Percentiles rank a stretch among this genome's conserved stretches.
phyloP scores from a whole-genome alignment of 306 rosid species.

The Vigna unguiculata region DNA sequence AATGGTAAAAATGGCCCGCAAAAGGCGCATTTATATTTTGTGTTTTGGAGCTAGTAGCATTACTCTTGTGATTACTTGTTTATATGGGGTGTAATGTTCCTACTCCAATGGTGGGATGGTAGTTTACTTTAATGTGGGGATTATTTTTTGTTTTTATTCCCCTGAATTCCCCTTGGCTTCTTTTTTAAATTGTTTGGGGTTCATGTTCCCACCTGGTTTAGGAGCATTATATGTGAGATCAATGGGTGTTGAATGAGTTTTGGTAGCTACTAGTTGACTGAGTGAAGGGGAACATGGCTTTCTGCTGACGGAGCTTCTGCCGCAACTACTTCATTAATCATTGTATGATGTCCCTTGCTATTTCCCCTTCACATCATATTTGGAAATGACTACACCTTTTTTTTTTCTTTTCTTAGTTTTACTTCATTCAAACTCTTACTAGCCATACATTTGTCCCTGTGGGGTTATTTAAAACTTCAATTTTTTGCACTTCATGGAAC shows the following conservation, averaged over 20 bases:
- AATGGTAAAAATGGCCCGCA: slow-evolving; percentile 32
- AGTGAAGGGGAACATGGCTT: slow-evolving; percentile 32
- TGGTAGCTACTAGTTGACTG: slow-evolving; percentile 36
- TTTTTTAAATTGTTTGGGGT: slow-evolving; percentile 76
- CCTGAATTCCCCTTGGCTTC: slow-evolving; percentile 70
- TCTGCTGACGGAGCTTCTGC: slow-evolving; percentile 40
- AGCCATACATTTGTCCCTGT: slow-evolving; percentile 19
- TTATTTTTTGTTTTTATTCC: slow-evolving; percentile 49
- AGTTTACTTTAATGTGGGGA: slow-evolving; percentile 55
- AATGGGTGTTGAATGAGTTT: slow-evolving; percentile 42
- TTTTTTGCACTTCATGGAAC: slow-evolving; percentile 19
- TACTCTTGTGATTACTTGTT: slow-evolving; percentile 50
- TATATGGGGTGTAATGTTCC: slow-evolving; percentile 44
- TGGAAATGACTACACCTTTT: slow-evolving; percentile 15
- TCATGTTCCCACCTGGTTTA: slow-evolving; percentile 38
- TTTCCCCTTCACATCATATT: slow-evolving; percentile 22
- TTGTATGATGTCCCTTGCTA: slow-evolving; percentile 17
- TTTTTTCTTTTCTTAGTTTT: background rate
- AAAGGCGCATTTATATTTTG: slow-evolving; percentile 42
- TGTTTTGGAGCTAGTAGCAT: slow-evolving; percentile 51
- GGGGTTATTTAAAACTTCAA: slow-evolving; percentile 18
- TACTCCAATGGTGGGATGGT: slow-evolving; percentile 51
- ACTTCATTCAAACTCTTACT: slow-evolving; percentile 31
- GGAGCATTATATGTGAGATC: slow-evolving; percentile 40
- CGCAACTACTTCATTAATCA: slow-evolving; percentile 27